phyloP scores from a whole-genome alignment of 306 rosid species.

The Ammopiptanthus mongolicus region DNA sequence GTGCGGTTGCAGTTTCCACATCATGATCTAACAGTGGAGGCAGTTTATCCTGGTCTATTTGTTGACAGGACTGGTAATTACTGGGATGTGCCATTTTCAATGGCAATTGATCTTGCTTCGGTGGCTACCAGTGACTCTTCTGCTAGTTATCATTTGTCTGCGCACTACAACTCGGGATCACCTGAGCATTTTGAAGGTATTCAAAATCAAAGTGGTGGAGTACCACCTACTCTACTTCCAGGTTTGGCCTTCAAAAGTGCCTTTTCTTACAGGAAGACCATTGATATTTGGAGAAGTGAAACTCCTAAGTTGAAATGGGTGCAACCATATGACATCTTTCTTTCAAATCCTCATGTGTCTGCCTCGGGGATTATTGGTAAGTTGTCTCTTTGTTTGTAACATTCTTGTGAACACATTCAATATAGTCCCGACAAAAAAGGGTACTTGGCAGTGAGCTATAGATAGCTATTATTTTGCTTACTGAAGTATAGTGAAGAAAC shows the following conservation, averaged over 20 bases:
- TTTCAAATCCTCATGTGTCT: constrained; percentile 65
- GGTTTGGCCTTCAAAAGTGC: constrained; percentile 73
- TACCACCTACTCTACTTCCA: constrained; percentile 62
- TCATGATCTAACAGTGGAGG: constrained; percentile 74
- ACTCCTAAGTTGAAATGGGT: constrained; percentile 57
- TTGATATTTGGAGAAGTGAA: constrained; percentile 72
- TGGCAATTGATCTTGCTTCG: constrained; percentile 74
- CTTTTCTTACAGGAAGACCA: constrained; percentile 50
- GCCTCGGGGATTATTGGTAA: constrained; percentile 77
- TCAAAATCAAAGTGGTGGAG: constrained; percentile 23
- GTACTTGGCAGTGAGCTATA: background rate
- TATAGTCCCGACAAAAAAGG: background rate
- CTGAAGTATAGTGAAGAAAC: constrained; percentile 18
- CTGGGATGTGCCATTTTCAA: constrained; percentile 84
- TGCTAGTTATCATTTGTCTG: constrained; percentile 57
- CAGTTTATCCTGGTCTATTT: constrained; percentile 82
- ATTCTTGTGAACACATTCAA: background rate
- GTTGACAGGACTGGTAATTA: constrained; percentile 65
- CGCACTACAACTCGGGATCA: constrained; percentile 54
- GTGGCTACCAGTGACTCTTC: constrained; percentile 50
- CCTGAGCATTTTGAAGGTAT: constrained; percentile 46
- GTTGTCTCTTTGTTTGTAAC: constrained; percentile 9
- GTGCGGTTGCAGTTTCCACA: constrained; percentile 58
- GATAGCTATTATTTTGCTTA: background rate
- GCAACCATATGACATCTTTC: constrained; percentile 76